Conservation (phyloP, 1,139 yeast genomes). For the Yamadazyma dushanensis region DNA sequence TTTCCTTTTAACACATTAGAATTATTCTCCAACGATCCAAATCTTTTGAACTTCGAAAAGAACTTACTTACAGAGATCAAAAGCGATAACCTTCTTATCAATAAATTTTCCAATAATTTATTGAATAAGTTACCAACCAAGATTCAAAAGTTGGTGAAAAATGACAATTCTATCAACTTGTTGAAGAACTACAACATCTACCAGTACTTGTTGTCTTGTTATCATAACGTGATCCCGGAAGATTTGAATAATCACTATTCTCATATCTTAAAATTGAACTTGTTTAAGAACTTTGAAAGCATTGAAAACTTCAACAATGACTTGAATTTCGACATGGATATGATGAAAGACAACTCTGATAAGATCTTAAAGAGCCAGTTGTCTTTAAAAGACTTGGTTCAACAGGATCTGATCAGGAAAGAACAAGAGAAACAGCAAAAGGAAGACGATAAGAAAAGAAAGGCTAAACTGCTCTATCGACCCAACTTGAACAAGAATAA, state of each 20-base stretch:
- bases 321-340: conserved; percentile 26
- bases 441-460: not conserved
- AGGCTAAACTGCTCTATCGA: conserved; percentile 1
- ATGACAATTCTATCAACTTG: conserved; percentile 31
- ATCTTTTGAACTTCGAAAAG: conserved; percentile 34
- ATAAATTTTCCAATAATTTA: conserved; percentile 22
- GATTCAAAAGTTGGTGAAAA: conserved; percentile 37
- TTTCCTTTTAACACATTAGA: conserved; percentile 40
- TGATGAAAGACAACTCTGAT: conserved; percentile 33
- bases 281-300: conserved; percentile 42
- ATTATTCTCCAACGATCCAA: conserved; percentile 41
- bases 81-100: conserved; percentile 25
- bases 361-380: conserved; percentile 34
- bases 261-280: conserved; percentile 35
- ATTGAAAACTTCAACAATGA: conserved; percentile 33
- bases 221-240: conserved; percentile 36
- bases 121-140: conserved; percentile 35
- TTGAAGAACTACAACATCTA: conserved; percentile 37
- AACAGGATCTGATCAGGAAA: conserved; percentile 9
- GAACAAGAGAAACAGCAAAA: conserved; percentile 3
- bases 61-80: conserved; percentile 30
- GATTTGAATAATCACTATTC: conserved; percentile 40
- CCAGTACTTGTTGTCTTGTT: conserved; percentile 45
- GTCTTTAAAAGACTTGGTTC: conserved; percentile 31
- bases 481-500: conserved; percentile 13